These are phyloP conservation scores for Mucor indicus DNA, from an alignment of 371 early-diverging fungal species.

Conservation along the genomic window DNA sequence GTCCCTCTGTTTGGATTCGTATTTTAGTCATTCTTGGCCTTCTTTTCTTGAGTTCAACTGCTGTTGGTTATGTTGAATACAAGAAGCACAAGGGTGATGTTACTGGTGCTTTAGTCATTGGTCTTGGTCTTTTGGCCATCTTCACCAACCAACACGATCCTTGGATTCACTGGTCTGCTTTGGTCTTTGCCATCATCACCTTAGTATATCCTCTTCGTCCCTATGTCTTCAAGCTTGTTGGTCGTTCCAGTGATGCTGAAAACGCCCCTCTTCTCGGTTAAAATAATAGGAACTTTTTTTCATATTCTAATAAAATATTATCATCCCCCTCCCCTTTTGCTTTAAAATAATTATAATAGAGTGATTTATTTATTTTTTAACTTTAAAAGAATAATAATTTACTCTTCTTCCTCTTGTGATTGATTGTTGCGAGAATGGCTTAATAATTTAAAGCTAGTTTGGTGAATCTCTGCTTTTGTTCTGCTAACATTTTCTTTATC, in stretches of 20 bases:
- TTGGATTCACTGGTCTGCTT: conserved; percentile 52
- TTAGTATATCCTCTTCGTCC: conserved; percentile 56
- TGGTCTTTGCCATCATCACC: conserved; percentile 50
- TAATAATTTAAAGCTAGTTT: conserved; percentile 20
- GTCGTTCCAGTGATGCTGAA: conserved; percentile 25
- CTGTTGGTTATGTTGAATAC: conserved; percentile 66
- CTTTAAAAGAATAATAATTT: too few species aligned
- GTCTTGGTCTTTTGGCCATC: conserved; percentile 45
- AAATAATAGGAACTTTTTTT: conserved; percentile 1
- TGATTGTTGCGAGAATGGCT: conserved; percentile 7
- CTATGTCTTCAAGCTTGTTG: conserved; percentile 43
- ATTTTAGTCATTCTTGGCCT: conserved; percentile 53
- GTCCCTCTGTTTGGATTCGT: conserved; percentile 46
- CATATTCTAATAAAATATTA: neutral
- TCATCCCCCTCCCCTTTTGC: neutral
- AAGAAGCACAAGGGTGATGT: conserved; percentile 64
- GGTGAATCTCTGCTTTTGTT: conserved; percentile 56
- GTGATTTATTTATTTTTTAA: neutral
- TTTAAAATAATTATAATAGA: too few species aligned
- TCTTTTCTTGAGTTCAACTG: conserved; percentile 57
- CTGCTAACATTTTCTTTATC: conserved; percentile 60
- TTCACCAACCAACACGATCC: conserved; percentile 42
- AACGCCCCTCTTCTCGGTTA: conserved; percentile 35
- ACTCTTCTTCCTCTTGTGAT: conserved; percentile 8
- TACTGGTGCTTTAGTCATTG: conserved; percentile 56